Conservation (phyloP, 331 rosid genomes). For the Rhamnella rubrinervis region DNA sequence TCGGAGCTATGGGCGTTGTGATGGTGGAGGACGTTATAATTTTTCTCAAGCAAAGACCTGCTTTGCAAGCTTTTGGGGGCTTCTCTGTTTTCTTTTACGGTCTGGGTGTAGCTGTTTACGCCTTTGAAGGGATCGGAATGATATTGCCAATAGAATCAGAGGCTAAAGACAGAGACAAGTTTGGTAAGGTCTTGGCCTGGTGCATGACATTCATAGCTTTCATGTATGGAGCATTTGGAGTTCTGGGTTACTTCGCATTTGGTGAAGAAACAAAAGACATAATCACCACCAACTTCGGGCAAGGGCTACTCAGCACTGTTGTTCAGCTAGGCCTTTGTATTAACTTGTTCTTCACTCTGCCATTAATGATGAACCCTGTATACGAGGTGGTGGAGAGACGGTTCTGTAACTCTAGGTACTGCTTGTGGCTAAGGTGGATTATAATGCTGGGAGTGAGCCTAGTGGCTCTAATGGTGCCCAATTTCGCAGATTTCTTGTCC, state of each 20-base stretch:
- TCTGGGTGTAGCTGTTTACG: conserved; percentile 72
- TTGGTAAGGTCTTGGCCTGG: conserved; percentile 54
- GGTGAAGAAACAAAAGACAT: conserved; percentile 75
- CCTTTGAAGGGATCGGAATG: conserved; percentile 85
- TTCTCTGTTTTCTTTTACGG: conserved; percentile 67
- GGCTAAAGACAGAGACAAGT: conserved; percentile 53
- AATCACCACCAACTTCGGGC: conserved; percentile 66
- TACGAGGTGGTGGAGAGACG: conserved; percentile 71
- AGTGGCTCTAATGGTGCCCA: conserved; percentile 72
- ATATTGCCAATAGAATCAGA: conserved; percentile 68
- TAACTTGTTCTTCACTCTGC: conserved; percentile 69
- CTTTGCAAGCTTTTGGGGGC: conserved; percentile 55
- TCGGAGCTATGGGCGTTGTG: conserved; percentile 72
- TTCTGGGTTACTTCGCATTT: conserved; percentile 72
- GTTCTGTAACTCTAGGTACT: conserved; percentile 49
- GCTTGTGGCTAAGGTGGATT: conserved; percentile 69
- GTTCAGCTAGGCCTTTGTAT: conserved; percentile 69
- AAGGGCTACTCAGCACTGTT: conserved; percentile 50
- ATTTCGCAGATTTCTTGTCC: conserved; percentile 79
- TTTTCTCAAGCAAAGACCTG: conserved; percentile 42
- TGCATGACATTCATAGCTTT: conserved; percentile 56
- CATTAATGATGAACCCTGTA: conserved; percentile 86
- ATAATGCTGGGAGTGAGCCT: conserved; percentile 56
- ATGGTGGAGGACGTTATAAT: conserved; percentile 66
- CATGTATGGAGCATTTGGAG: conserved; percentile 65